Evolutionary conservation across 2,329 filamentous ascomycete species (phyloP).

Genomic region (Ceratocystis cacaofunesta): DNA sequence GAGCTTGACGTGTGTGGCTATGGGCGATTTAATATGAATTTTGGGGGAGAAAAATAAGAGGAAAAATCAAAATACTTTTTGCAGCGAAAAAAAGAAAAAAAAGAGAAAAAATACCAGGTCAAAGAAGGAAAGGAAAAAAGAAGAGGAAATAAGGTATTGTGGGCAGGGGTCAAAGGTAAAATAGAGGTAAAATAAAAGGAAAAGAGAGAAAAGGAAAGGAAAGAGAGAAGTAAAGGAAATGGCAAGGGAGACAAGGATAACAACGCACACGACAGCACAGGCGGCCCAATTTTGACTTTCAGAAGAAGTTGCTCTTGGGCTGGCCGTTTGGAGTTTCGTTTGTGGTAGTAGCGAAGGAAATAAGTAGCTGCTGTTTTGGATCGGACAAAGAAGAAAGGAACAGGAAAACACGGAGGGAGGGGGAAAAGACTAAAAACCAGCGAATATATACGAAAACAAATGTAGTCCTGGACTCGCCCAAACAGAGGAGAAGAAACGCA

Average conservation of each 20-base stretch:
- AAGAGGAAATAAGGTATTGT: background rate
- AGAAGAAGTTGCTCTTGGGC: background rate
- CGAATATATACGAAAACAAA: too few relatives aligned
- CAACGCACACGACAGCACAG: background rate
- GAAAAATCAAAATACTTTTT: background rate
- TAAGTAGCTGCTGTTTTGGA: background rate
- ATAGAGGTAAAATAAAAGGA: background rate
- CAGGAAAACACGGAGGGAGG: background rate
- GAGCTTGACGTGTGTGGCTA: background rate
- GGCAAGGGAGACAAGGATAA: background rate
- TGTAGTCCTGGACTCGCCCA: background rate
- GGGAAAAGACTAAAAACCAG: background rate
- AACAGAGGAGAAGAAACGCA: background rate
- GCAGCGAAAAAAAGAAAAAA: background rate
- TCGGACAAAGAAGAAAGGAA: background rate
- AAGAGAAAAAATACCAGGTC: background rate
- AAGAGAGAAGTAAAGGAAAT: background rate
- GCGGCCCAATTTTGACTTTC: background rate
- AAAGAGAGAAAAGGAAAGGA: background rate
- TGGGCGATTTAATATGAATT: background rate
- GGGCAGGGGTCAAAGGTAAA: background rate
- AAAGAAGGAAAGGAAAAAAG: background rate
- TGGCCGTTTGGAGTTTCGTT: background rate
- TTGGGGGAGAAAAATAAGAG: background rate
- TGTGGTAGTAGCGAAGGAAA: conserved; percentile 1